A percentile compares a stretch with the other conserved stretches of the same genome.
These are phyloP conservation scores for Trematosphaeria pertusa DNA, from an alignment of 2,329 filamentous ascomycete species.

Conservation along the genomic window DNA sequence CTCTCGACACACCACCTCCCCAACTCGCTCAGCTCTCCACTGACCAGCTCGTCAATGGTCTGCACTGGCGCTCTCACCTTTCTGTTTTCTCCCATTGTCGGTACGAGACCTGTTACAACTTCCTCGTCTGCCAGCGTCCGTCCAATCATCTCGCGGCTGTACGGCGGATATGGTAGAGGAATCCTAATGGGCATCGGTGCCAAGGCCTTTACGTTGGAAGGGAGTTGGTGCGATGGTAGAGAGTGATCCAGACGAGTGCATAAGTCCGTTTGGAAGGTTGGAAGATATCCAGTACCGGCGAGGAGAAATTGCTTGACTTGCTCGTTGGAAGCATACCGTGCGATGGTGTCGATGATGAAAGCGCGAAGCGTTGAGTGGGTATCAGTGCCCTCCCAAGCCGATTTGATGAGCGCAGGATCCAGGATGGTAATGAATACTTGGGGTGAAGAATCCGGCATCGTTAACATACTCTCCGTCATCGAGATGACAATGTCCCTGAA, in stretches of 20 bases:
- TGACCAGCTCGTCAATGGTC: not conserved
- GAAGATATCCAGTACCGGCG: not conserved
- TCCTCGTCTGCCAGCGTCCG: no score
- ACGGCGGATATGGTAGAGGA: conserved; percentile 1
- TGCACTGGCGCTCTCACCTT: not conserved
- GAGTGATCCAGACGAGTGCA: not conserved
- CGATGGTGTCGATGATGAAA: conserved; percentile 2
- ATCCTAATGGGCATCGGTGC: not conserved
- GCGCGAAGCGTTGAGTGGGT: not conserved
- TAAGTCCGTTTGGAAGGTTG: not conserved
- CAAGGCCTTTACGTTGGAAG: not conserved
- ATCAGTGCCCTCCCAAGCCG: conserved; percentile 1
- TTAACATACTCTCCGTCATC: not conserved
- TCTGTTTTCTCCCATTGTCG: no score
- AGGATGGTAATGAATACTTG: not conserved
- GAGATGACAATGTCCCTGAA: conserved; percentile 5
- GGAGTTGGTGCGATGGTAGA: not conserved
- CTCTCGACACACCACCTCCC: not conserved
- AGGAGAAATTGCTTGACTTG: not conserved
- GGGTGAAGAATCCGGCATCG: not conserved
- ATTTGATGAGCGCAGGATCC: not conserved
- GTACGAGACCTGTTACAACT: no score
- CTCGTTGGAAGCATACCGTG: not conserved
- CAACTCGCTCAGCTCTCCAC: not conserved
- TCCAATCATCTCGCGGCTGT: not conserved